phyloP scores from a whole-genome alignment of 179 eudicot genomes.

The Beta lomatogona region DNA sequence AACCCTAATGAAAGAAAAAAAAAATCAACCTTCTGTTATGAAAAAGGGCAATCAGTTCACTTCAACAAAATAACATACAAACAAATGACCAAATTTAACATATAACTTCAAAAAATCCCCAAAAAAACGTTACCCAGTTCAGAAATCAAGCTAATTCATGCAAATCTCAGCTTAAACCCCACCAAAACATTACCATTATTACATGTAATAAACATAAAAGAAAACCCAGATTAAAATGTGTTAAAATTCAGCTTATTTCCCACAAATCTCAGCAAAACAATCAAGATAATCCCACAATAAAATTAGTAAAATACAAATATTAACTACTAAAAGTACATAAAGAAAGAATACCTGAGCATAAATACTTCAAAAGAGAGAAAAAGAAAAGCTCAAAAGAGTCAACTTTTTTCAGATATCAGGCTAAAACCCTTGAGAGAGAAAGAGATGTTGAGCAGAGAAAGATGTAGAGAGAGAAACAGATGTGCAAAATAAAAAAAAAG shows the following conservation, averaged over 20 bases:
- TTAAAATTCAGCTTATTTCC: background rate
- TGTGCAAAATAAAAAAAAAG: background rate
- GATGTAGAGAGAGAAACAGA: conserved; percentile 19
- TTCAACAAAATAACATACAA: background rate
- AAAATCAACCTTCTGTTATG: background rate
- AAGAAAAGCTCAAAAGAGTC: background rate
- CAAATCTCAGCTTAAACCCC: conserved; percentile 27
- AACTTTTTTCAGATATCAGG: background rate
- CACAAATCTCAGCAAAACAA: background rate
- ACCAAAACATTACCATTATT: background rate
- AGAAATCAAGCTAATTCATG: conserved; percentile 3
- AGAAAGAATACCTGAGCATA: conserved; percentile 33
- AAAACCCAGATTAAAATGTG: background rate
- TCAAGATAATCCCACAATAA: no score
- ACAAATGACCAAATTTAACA: background rate
- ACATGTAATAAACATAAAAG: background rate
- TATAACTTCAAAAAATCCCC: background rate
- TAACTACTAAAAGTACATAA: background rate
- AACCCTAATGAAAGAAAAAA: background rate
- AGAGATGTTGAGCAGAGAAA: background rate
- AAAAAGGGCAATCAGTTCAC: background rate
- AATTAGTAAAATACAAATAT: background rate
- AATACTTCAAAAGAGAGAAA: conserved; percentile 12
- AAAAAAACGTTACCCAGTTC: background rate
- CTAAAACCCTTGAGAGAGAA: conserved; percentile 7